A percentile compares a stretch with the other conserved stretches of the same genome.
These are phyloP conservation scores for Lithospermum erythrorhizon DNA, from an alignment of 257 asterid species.

Conservation along the genomic window DNA sequence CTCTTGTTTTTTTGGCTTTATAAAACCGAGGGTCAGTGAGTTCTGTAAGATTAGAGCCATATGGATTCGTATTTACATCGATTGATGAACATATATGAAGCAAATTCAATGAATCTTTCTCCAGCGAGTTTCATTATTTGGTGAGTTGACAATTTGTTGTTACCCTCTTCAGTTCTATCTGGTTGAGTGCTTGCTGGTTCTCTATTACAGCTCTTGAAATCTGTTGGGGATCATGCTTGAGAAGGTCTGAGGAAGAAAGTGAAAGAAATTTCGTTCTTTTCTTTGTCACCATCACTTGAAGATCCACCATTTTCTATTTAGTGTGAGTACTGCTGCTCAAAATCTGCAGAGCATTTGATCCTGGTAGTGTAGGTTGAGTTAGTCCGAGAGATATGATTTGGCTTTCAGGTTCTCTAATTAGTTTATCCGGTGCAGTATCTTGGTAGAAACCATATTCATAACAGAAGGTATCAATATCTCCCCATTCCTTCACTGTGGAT, in stretches of 20 bases:
- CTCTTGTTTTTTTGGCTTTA: too few relatives aligned
- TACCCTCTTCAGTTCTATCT: not conserved
- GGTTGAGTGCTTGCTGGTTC: not conserved
- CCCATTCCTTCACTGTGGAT: not conserved
- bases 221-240: constrained; percentile 4
- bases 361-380: not conserved
- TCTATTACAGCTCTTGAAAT: not conserved
- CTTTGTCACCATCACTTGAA: not conserved
- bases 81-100: constrained; percentile 10
- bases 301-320: not conserved
- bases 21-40: not conserved
- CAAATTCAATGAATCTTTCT: constrained; percentile 17
- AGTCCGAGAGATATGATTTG: not conserved
- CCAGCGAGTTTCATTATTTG: constrained; percentile 16
- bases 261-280: not conserved
- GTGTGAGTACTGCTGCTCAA: constrained; percentile 4
- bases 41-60: constrained; percentile 12
- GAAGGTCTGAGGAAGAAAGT: not conserved
- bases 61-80: constrained; percentile 6
- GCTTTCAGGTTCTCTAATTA: not conserved
- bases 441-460: constrained; percentile 10
- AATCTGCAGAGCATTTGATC: not conserved
- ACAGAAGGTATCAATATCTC: constrained; percentile 7
- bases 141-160: constrained; percentile 10
- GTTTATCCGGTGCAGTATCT: constrained; percentile 7